Conservation (phyloP, 345 rosid species). For the Linum lewisii region DNA sequence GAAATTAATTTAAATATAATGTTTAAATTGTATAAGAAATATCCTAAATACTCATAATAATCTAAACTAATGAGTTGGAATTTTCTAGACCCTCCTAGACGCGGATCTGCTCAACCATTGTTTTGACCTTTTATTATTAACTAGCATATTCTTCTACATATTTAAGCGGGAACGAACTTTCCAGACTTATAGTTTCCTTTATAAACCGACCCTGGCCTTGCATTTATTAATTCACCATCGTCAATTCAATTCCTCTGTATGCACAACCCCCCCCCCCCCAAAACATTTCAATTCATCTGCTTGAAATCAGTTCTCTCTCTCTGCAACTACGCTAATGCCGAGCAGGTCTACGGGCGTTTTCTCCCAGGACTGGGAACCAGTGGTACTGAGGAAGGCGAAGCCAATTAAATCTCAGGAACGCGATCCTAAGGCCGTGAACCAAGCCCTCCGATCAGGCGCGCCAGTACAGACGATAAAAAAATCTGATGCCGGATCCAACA, state of each 20-base stretch:
- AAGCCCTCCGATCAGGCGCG: conserved; percentile 48
- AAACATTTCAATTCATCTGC: background rate
- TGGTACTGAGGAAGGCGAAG: conserved; percentile 51
- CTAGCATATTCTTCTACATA: background rate
- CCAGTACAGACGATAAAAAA: conserved; percentile 42
- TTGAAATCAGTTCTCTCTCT: background rate
- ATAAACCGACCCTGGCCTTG: background rate
- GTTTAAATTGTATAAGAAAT: no score
- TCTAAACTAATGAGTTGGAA: no score
- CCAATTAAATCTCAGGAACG: conserved; percentile 48
- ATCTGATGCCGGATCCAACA: conserved; percentile 58
- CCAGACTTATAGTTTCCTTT: background rate
- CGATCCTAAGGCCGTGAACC: conserved; percentile 65
- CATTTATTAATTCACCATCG: background rate
- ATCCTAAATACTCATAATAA: no score
- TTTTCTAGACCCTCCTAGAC: no score
- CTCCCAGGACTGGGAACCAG: conserved; percentile 76
- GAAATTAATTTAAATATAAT: no score
- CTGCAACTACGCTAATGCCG: background rate
- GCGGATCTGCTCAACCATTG: no score
- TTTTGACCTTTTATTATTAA: no score
- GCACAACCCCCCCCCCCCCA: background rate
- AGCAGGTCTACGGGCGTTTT: conserved; percentile 47
- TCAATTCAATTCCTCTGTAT: background rate
- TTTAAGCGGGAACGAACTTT: background rate